Conservation (phyloP, 306 rosid genomes). For the Corylus heterophylla region DNA sequence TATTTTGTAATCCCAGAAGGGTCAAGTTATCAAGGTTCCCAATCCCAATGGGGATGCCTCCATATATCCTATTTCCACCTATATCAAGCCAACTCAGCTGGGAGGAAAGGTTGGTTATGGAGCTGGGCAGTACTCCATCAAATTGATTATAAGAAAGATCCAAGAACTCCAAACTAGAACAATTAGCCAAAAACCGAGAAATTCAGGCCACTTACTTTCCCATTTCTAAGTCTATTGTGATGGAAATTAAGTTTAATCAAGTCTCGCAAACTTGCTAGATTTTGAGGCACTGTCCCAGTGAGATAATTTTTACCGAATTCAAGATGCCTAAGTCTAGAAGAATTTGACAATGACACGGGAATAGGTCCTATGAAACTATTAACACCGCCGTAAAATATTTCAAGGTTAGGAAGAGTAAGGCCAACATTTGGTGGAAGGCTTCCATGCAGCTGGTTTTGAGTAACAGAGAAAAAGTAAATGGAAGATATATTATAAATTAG, state of each 20-base stretch:
- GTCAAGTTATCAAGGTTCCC: slow-evolving; percentile 35
- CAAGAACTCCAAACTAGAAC: slow-evolving; percentile 27
- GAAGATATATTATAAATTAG: slow-evolving; percentile 32
- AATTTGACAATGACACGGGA: slow-evolving; percentile 37
- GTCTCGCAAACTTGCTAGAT: slow-evolving; percentile 26
- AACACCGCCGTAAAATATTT: slow-evolving; percentile 24
- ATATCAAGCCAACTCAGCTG: slow-evolving; percentile 5
- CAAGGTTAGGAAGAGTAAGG: slow-evolving; percentile 37
- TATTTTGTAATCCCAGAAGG: not conserved
- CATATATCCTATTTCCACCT: slow-evolving; percentile 19
- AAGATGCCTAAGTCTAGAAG: slow-evolving; percentile 27
- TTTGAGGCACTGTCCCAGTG: slow-evolving; percentile 27
- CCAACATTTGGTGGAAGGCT: slow-evolving; percentile 40
- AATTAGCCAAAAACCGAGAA: slow-evolving; percentile 24
- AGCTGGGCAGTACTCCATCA: rapidly evolving
- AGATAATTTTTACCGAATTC: slow-evolving; percentile 32
- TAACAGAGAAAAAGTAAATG: slow-evolving; percentile 7
- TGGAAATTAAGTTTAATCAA: slow-evolving; percentile 26
- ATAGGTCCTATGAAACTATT: slow-evolving; percentile 28
- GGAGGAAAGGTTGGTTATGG: slow-evolving; percentile 29
- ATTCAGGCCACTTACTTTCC: slow-evolving; percentile 24
- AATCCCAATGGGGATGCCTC: slow-evolving; percentile 31
- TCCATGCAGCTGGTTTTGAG: slow-evolving; percentile 34
- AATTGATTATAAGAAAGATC: slow-evolving; percentile 1
- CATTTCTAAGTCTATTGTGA: slow-evolving; percentile 32